A percentile compares a stretch with the other conserved stretches of the same genome.
phyloP scores from a whole-genome alignment of 495 filamentous ascomycete genomes.

The Poronia punctata region DNA sequence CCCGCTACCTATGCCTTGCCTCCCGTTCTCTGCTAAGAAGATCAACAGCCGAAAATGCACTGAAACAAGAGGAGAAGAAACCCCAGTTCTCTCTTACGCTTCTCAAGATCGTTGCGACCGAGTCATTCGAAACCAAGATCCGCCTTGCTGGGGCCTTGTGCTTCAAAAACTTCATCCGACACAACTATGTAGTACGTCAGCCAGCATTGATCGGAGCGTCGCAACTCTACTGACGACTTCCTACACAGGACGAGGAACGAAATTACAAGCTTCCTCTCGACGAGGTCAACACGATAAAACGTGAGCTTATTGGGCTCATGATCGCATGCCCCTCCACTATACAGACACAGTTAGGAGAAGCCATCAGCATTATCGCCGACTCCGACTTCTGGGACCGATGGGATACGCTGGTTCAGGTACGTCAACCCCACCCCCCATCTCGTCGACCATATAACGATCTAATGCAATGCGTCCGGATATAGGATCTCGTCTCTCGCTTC shows the following conservation, averaged over 20 bases:
- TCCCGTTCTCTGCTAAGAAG: conserved; percentile 8
- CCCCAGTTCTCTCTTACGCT: conserved; percentile 81
- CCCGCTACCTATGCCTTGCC: not conserved
- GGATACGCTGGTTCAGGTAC: conserved; percentile 60
- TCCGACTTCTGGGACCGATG: conserved; percentile 95
- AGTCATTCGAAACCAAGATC: conserved; percentile 59
- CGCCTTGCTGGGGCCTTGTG: conserved; percentile 86
- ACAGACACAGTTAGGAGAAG: conserved; percentile 90
- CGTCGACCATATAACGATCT: not conserved
- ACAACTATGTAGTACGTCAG: conserved; percentile 69
- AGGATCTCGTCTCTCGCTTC: conserved; percentile 82
- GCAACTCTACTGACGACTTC: conserved; percentile 6
- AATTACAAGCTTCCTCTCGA: conserved; percentile 73
- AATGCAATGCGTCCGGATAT: not conserved
- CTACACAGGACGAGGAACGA: conserved; percentile 72
- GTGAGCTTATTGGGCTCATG: conserved; percentile 92
- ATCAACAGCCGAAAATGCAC: conserved; percentile 66
- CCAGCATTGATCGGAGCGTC: not conserved
- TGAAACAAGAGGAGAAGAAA: conserved; percentile 69
- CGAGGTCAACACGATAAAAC: conserved; percentile 85
- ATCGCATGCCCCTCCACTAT: conserved; percentile 79
- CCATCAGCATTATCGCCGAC: conserved; percentile 93
- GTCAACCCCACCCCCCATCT: not conserved
- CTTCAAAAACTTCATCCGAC: conserved; percentile 97
- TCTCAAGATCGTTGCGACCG: conserved; percentile 77